A percentile compares a stretch with the other conserved stretches of the same genome.
Conservation (phyloP, 148 eudicot genomes). For the Amaranthus palmeri region DNA sequence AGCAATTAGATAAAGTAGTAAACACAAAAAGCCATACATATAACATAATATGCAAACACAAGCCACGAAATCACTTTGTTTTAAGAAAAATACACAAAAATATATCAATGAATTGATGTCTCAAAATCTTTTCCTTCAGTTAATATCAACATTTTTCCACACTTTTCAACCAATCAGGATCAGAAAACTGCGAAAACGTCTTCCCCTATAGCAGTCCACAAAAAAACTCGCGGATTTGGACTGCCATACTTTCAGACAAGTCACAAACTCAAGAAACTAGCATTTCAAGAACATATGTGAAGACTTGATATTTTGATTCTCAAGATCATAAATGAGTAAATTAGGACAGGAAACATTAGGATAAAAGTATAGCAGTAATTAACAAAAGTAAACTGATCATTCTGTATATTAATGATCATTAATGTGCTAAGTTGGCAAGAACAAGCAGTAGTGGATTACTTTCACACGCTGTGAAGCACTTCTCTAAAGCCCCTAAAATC, state of each 20-base stretch:
- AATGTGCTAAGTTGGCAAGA: constrained; percentile 7
- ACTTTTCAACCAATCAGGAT: neutral
- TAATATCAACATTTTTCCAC: neutral
- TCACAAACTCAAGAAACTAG: neutral
- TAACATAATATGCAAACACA: no score
- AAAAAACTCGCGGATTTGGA: neutral
- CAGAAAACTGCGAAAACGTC: neutral
- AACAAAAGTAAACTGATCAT: neutral
- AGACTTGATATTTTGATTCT: neutral
- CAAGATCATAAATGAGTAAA: neutral
- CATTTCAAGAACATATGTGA: constrained; percentile 1
- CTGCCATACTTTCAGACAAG: neutral
- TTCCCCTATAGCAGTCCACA: neutral
- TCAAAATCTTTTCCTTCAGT: neutral
- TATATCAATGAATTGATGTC: neutral
- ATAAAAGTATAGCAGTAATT: constrained; percentile 3
- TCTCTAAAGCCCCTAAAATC: constrained; percentile 15
- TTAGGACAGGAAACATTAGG: neutral
- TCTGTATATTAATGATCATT: constrained; percentile 7
- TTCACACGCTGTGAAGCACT: constrained; percentile 11
- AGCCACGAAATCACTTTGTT: neutral
- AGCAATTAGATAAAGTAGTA: no score
- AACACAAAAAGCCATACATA: no score
- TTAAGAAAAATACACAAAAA: neutral
- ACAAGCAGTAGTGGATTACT: constrained; percentile 14